These are phyloP conservation scores for Calocera cornea DNA, from an alignment of 768 basidiomycete genomes.

Conservation along the genomic window DNA sequence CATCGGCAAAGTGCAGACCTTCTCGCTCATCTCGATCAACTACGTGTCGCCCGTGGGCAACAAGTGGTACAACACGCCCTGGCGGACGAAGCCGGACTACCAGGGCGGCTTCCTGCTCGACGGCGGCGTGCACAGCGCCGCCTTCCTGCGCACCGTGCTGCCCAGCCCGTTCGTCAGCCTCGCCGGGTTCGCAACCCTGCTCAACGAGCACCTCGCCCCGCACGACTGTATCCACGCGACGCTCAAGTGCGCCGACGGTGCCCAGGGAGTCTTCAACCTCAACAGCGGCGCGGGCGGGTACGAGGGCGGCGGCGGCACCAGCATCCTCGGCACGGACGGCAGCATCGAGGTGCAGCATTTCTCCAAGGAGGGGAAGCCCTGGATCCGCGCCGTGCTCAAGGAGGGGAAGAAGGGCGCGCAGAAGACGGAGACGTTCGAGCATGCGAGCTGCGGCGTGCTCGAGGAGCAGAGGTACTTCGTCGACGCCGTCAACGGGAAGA, in stretches of 20 bases:
- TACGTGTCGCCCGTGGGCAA: constrained; percentile 41
- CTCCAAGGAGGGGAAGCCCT: constrained; percentile 36
- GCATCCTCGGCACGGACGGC: constrained; percentile 29
- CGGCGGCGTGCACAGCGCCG: constrained; percentile 67
- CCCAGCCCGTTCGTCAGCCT: constrained; percentile 40
- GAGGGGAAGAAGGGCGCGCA: background rate
- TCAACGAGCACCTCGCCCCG: constrained; percentile 57
- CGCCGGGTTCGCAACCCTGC: constrained; percentile 52
- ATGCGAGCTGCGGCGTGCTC: constrained; percentile 33
- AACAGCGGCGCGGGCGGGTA: constrained; percentile 52
- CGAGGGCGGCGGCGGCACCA: constrained; percentile 14
- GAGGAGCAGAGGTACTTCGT: constrained; percentile 48
- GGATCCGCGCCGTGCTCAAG: constrained; percentile 14
- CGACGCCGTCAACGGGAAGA: constrained; percentile 35
- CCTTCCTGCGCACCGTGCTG: constrained; percentile 48
- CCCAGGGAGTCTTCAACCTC: constrained; percentile 49
- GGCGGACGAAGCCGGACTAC: constrained; percentile 72
- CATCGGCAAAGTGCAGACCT: constrained; percentile 60
- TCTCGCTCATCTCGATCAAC: constrained; percentile 41
- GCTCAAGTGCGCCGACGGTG: constrained; percentile 34
- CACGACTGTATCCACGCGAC: constrained; percentile 63
- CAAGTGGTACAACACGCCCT: constrained; percentile 70
- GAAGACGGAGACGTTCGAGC: constrained; percentile 13
- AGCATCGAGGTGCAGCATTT: constrained; percentile 27
- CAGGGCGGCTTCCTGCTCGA: constrained; percentile 77